These are phyloP conservation scores for Chytridiales sp. DNA, from an alignment of 371 early-diverging fungal species.

Conservation along the genomic window DNA sequence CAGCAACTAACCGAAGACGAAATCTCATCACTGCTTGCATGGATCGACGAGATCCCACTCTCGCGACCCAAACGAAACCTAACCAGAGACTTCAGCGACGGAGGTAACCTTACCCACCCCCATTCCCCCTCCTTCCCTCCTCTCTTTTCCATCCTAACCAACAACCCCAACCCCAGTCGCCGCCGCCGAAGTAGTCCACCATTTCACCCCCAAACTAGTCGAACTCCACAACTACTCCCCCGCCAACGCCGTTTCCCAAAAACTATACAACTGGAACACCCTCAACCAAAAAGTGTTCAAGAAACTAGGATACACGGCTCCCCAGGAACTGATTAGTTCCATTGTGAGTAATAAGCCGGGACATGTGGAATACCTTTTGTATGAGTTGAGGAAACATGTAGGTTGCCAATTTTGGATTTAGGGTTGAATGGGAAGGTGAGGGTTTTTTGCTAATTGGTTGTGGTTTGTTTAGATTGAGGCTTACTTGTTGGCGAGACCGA, in stretches of 20 bases:
- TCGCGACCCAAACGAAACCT: conserved; percentile 53
- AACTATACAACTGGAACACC: conserved; percentile 59
- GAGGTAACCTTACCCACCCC: conserved; percentile 29
- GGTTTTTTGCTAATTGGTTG: not conserved
- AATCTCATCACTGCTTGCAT: conserved; percentile 35
- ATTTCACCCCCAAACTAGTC: conserved; percentile 52
- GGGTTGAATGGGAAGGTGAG: not conserved
- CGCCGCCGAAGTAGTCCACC: conserved; percentile 48
- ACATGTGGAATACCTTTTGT: conserved; percentile 42
- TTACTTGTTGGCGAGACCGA: too few relatives aligned
- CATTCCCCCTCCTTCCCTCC: not conserved
- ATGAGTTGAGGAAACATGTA: conserved; percentile 39
- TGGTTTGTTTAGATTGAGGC: conserved; percentile 10
- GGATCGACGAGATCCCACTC: conserved; percentile 54
- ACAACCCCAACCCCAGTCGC: conserved; percentile 32
- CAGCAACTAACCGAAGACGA: conserved; percentile 33
- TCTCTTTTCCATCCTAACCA: not conserved
- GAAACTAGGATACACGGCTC: conserved; percentile 36
- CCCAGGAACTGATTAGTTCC: conserved; percentile 36
- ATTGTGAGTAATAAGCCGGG: conserved; percentile 46
- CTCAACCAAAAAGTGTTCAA: conserved; percentile 50
- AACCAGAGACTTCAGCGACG: conserved; percentile 55
- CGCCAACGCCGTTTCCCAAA: conserved; percentile 49
- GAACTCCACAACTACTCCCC: conserved; percentile 58
- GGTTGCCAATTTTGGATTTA: not conserved